These are phyloP conservation scores for Leptographium galeiforme DNA, from an alignment of 2,329 filamentous ascomycete species.

Conservation along the genomic window DNA sequence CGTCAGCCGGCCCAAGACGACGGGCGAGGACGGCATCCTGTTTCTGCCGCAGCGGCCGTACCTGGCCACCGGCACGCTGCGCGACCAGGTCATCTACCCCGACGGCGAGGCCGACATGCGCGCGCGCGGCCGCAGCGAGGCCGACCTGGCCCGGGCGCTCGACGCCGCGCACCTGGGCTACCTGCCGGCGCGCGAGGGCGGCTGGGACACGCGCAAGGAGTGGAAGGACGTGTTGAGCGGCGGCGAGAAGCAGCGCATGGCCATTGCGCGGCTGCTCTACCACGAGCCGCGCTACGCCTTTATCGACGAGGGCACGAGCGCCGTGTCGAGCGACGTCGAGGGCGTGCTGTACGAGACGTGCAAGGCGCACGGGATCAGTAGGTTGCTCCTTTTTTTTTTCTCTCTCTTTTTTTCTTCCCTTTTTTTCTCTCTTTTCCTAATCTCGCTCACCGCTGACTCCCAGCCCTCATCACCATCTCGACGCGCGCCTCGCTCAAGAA, in stretches of 20 bases:
- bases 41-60: constrained; percentile 93
- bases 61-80: constrained; percentile 77
- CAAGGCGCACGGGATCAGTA: constrained; percentile 87
- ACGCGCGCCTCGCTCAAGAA: constrained; percentile 89
- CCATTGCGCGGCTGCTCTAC: constrained; percentile 78
- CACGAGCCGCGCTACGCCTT: constrained; percentile 92
- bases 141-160: constrained; percentile 63
- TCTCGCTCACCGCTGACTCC: constrained; percentile 7
- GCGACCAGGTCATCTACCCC: constrained; percentile 96
- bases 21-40: constrained; percentile 89
- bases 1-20: constrained; percentile 69
- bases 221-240: constrained; percentile 98
- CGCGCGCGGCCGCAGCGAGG: constrained; percentile 62
- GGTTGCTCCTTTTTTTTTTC: constrained; percentile 23
- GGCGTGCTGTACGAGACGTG: constrained; percentile 84
- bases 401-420: constrained; percentile 2
- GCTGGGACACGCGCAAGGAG: constrained; percentile 92
- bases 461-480: constrained; percentile 85
- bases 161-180: constrained; percentile 81
- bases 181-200: constrained; percentile 79
- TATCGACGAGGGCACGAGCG: constrained; percentile 89
- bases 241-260: constrained; percentile 94
- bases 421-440: constrained; percentile 5
- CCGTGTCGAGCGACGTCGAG: constrained; percentile 88
- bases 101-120: constrained; percentile 93